A percentile compares a stretch with the other conserved stretches of the same genome.
Conservation (phyloP, 345 rosid species). For the Ceriops tagal region DNA sequence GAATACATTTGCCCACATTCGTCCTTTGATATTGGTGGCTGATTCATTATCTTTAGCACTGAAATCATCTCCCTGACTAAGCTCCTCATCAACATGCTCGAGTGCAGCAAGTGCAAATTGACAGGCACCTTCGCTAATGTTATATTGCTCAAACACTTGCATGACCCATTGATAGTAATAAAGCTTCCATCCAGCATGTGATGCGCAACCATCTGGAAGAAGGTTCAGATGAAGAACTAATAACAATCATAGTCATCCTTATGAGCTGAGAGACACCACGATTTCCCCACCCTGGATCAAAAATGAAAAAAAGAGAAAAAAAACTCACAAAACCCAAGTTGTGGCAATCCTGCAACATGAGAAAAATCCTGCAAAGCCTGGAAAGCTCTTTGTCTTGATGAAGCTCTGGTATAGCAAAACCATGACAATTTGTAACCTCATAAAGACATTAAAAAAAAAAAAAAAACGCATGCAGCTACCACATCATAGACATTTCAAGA, state of each 20-base stretch:
- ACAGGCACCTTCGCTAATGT: conserved; percentile 81
- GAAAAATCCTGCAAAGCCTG: conserved; percentile 75
- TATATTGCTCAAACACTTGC: conserved; percentile 92
- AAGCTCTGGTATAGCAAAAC: conserved; percentile 50
- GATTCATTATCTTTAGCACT: conserved; percentile 45
- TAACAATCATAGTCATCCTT: conserved; percentile 2
- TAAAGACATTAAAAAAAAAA: too few relatives aligned
- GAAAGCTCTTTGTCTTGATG: conserved; percentile 78
- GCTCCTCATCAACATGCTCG: conserved; percentile 96
- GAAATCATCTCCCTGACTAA: conserved; percentile 34
- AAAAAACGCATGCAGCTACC: too few relatives aligned
- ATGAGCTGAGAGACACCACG: neutral
- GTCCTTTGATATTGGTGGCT: conserved; percentile 56
- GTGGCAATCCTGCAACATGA: conserved; percentile 63
- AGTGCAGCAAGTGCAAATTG: conserved; percentile 97
- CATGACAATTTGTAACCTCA: neutral
- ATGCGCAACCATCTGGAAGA: conserved; percentile 46
- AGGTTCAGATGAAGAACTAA: conserved; percentile 2
- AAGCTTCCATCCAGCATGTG: conserved; percentile 82
- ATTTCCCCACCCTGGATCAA: neutral
- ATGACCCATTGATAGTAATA: conserved; percentile 96
- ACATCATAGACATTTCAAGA: too few relatives aligned
- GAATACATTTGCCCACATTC: conserved; percentile 94
- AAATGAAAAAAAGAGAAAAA: neutral
- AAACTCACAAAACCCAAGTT: conserved; percentile 54